A percentile compares a stretch with the other conserved stretches of the same genome.
Conservation (phyloP, 352 stramenopile genomes). For the Achlya hypogyna region DNA sequence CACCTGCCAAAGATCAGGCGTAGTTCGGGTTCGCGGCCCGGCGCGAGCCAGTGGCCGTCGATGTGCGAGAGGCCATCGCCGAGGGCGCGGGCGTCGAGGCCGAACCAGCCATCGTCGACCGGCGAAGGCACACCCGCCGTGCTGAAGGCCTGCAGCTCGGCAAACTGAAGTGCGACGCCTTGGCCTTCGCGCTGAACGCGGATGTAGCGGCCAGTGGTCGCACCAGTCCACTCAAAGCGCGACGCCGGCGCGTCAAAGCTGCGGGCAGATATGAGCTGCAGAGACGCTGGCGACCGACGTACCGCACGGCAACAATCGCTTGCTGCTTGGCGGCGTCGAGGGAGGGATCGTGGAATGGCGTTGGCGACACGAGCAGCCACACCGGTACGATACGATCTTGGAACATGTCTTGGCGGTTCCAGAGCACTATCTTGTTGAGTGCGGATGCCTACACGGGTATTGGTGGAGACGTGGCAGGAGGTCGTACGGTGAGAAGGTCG, state of each 20-base stretch:
- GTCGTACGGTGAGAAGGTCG: slow-evolving; percentile 32
- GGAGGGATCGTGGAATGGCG: slow-evolving; percentile 25
- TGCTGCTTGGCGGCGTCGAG: slow-evolving; percentile 18
- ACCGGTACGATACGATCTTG: slow-evolving; percentile 34
- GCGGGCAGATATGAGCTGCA: background rate
- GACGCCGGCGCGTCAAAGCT: background rate
- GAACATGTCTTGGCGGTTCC: slow-evolving; percentile 57
- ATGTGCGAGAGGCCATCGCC: slow-evolving; percentile 39
- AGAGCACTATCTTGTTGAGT: slow-evolving; percentile 44
- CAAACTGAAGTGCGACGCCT: slow-evolving; percentile 43
- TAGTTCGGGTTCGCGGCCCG: slow-evolving; percentile 27
- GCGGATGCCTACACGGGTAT: background rate
- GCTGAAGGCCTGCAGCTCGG: slow-evolving; percentile 49
- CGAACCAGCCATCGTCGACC: slow-evolving; percentile 52
- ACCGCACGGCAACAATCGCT: slow-evolving; percentile 13
- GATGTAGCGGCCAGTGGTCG: slow-evolving; percentile 37
- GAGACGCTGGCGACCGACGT: background rate
- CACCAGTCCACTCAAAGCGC: background rate
- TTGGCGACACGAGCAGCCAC: slow-evolving; percentile 51
- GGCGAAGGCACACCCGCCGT: background rate
- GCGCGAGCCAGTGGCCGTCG: slow-evolving; percentile 57
- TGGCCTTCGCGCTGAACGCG: slow-evolving; percentile 41
- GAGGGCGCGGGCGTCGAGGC: slow-evolving; percentile 29
- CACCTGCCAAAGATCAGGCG: slow-evolving; percentile 64
- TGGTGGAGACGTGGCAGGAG: background rate